A percentile compares a stretch with the other conserved stretches of the same genome.
Evolutionary conservation across 2,329 filamentous ascomycete genomes (phyloP).

Genomic region (Metarhizium robertsii): DNA sequence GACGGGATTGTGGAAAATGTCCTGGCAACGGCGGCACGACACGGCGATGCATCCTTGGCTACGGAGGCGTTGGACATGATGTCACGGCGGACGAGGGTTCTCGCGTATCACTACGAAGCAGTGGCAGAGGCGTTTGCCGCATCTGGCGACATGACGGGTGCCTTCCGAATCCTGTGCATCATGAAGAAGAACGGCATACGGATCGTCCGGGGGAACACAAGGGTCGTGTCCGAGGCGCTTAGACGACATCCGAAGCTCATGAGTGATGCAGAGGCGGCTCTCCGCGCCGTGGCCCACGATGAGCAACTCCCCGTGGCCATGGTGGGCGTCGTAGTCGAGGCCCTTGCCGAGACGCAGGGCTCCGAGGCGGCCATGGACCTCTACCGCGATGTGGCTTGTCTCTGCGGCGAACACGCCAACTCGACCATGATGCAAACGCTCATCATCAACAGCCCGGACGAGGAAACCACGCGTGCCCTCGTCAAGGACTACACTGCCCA

Average conservation of each 20-base stretch:
- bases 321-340: slow-evolving; percentile 26
- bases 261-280: slow-evolving; percentile 41
- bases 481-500: slow-evolving; percentile 20
- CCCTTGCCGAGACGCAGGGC: slow-evolving; percentile 17
- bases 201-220: slow-evolving; percentile 50
- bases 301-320: slow-evolving; percentile 27
- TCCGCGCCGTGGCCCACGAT: slow-evolving; percentile 41
- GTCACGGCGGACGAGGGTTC: slow-evolving; percentile 35
- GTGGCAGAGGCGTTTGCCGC: slow-evolving; percentile 62
- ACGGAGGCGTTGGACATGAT: slow-evolving; percentile 55
- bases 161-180: slow-evolving; percentile 61
- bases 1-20: slow-evolving; percentile 59
- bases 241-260: slow-evolving; percentile 34
- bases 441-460: slow-evolving; percentile 18
- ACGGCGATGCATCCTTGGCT: slow-evolving; percentile 59
- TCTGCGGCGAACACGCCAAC: slow-evolving; percentile 19
- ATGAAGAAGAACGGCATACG: slow-evolving; percentile 51
- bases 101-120: slow-evolving; percentile 67
- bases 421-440: slow-evolving; percentile 20
- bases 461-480: slow-evolving; percentile 15
- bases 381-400: slow-evolving; percentile 18
- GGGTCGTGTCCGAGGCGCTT: slow-evolving; percentile 51
- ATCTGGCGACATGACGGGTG: slow-evolving; percentile 50
- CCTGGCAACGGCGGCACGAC: slow-evolving; percentile 60
- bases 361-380: slow-evolving; percentile 22